phyloP scores from a whole-genome alignment of 106 monocot genomes.

The Amphibolis antarctica region DNA sequence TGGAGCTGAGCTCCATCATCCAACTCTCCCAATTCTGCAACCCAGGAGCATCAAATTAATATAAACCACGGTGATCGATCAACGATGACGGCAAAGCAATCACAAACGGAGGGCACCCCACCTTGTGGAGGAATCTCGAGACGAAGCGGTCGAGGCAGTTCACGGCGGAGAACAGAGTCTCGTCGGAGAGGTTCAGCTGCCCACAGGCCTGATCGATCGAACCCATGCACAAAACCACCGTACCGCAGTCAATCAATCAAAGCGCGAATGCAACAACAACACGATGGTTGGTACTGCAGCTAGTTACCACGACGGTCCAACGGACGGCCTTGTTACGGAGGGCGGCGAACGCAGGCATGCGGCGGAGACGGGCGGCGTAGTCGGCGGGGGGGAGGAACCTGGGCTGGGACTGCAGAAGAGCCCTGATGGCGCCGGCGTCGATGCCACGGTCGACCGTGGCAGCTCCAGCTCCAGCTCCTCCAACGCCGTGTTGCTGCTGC shows the following conservation, averaged over 20 bases:
- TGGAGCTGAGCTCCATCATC: conserved; percentile 65
- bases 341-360: no score
- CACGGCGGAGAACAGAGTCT: conserved; percentile 39
- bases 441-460: no score
- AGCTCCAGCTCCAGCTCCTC: no score
- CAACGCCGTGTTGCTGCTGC: conserved; percentile 30
- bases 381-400: no score
- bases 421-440: no score
- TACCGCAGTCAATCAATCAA: background rate
- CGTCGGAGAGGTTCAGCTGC: conserved; percentile 17
- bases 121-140: conserved; percentile 29
- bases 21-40: conserved; percentile 54
- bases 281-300: background rate
- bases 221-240: background rate
- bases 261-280: background rate
- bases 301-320: no score
- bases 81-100: no score
- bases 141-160: conserved; percentile 73
- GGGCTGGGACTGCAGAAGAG: no score
- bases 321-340: no score
- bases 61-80: background rate
- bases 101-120: background rate
- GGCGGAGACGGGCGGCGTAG: no score
- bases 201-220: conserved; percentile 20
- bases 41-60: background rate